phyloP scores from a whole-genome alignment of 225 moss, liverwort and hornwort species.

The Lunularia cruciata region DNA sequence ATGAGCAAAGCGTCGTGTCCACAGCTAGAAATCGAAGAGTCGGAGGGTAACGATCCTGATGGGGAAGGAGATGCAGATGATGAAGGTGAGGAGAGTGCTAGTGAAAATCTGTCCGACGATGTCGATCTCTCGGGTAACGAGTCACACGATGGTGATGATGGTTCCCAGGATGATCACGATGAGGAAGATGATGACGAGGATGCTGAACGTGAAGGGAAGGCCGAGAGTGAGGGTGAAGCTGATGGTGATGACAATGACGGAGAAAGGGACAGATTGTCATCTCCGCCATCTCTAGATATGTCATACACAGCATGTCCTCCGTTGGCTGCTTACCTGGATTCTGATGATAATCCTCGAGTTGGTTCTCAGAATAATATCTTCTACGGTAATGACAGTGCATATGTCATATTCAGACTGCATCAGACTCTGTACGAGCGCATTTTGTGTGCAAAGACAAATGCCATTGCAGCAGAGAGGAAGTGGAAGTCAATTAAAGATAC shows the following conservation, averaged over 20 bases:
- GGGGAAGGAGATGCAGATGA: slow-evolving; percentile 70
- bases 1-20: slow-evolving; percentile 35
- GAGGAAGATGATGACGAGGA: slow-evolving; percentile 88
- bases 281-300: slow-evolving; percentile 59
- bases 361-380: slow-evolving; percentile 55
- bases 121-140: slow-evolving; percentile 80
- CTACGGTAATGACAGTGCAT: slow-evolving; percentile 83
- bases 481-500: slow-evolving; percentile 67
- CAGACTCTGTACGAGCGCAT: slow-evolving; percentile 89
- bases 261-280: slow-evolving; percentile 68
- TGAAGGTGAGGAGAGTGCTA: slow-evolving; percentile 80
- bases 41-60: slow-evolving; percentile 40
- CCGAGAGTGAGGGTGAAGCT: slow-evolving; percentile 84
- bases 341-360: slow-evolving; percentile 33
- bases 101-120: slow-evolving; percentile 83
- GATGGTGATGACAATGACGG: slow-evolving; percentile 80
- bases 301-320: slow-evolving; percentile 68
- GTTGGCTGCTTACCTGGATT: slow-evolving; percentile 54
- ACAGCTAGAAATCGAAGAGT: slow-evolving; percentile 35
- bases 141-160: slow-evolving; percentile 64
- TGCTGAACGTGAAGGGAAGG: slow-evolving; percentile 70
- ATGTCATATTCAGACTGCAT: slow-evolving; percentile 77
- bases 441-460: slow-evolving; percentile 85
- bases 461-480: slow-evolving; percentile 69
- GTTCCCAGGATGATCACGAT: slow-evolving; percentile 75